These are phyloP conservation scores for Lagerstroemia speciosa DNA, from an alignment of 345 rosid genomes.

Conservation along the genomic window DNA sequence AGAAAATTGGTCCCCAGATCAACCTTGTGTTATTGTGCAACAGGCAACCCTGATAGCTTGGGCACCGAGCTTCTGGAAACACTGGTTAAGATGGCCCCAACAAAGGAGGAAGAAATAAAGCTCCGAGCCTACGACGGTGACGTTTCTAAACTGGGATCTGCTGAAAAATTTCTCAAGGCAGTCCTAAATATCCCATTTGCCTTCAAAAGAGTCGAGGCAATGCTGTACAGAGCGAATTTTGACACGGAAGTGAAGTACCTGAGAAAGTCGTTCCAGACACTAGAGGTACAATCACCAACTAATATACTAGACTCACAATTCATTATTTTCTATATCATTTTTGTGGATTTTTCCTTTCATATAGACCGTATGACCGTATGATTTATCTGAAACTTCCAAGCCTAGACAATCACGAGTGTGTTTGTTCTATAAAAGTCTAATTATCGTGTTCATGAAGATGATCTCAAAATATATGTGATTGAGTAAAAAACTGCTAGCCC, in stretches of 20 bases:
- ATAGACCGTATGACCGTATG: too few species aligned
- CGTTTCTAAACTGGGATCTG: constrained; percentile 68
- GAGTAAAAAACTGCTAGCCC: neutral
- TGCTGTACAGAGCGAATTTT: constrained; percentile 93
- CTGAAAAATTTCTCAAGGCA: constrained; percentile 85
- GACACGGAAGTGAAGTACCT: constrained; percentile 84
- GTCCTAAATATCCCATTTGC: constrained; percentile 88
- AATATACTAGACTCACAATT: neutral
- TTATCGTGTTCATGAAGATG: neutral
- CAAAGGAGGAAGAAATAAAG: constrained; percentile 94
- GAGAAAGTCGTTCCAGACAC: constrained; percentile 74
- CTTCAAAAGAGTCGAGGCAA: constrained; percentile 89
- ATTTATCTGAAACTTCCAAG: too few species aligned
- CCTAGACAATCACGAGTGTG: neutral
- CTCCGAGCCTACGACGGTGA: constrained; percentile 76
- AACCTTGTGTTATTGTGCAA: constrained; percentile 12
- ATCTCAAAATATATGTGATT: neutral
- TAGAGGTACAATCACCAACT: constrained; percentile 48
- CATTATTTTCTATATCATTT: too few species aligned
- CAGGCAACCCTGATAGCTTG: constrained; percentile 85
- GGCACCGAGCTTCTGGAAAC: constrained; percentile 93
- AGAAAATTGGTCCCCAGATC: neutral
- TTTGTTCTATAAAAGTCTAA: neutral
- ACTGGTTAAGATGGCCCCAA: constrained; percentile 95
- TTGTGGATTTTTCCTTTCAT: too few species aligned